phyloP scores from a whole-genome alignment of 169 alveolate genomes.

The Neospora caninum region DNA sequence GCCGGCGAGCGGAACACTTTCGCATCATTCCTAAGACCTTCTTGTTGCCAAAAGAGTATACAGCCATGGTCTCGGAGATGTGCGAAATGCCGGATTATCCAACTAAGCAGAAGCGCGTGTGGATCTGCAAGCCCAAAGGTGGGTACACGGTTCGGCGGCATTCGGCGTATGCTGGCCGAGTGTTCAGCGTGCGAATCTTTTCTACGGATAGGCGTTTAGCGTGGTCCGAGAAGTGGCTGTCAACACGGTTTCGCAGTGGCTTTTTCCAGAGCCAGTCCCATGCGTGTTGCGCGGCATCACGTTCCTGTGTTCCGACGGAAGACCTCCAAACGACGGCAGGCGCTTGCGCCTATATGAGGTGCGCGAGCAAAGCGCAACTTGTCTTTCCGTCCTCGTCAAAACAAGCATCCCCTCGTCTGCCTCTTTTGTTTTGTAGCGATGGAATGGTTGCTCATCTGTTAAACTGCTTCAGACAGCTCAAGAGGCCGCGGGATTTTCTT shows the following conservation, averaged over 20 bases:
- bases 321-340: no score
- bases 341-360: no score
- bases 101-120: slow-evolving; percentile 70
- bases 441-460: background rate
- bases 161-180: background rate
- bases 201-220: background rate
- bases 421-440: no score
- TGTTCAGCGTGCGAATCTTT: background rate
- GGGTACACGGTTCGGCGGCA: background rate
- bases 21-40: slow-evolving; percentile 72
- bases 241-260: no score
- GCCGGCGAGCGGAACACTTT: slow-evolving; percentile 75
- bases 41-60: slow-evolving; percentile 84
- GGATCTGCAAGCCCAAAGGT: slow-evolving; percentile 47
- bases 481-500: slow-evolving; percentile 24
- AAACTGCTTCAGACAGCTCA: slow-evolving; percentile 26
- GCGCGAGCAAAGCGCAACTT: no score
- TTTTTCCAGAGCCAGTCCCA: no score
- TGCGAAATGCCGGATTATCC: slow-evolving; percentile 71
- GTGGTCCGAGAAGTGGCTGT: background rate
- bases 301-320: no score
- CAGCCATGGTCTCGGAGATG: slow-evolving; percentile 76
- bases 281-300: no score
- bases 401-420: no score
- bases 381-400: no score